A percentile compares a stretch with the other conserved stretches of the same genome.
phyloP scores from a whole-genome alignment of 2,329 filamentous ascomycete species.

The Pyrenochaeta sp. region DNA sequence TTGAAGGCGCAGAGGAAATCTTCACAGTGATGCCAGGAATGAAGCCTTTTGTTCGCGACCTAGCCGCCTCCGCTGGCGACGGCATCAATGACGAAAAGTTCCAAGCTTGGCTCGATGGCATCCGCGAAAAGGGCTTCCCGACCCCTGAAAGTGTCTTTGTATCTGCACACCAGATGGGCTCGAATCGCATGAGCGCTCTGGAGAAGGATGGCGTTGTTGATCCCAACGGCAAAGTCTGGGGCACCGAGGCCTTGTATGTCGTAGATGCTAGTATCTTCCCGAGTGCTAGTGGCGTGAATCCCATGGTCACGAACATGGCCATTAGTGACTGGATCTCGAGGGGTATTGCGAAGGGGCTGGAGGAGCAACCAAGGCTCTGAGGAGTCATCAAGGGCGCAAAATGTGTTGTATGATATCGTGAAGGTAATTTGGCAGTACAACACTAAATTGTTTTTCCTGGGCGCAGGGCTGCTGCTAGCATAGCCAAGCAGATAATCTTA shows the following conservation, averaged over 20 bases:
- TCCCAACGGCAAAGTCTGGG: constrained; percentile 65
- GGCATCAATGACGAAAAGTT: constrained; percentile 69
- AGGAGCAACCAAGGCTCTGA: constrained; percentile 30
- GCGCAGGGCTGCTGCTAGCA: too few relatives aligned
- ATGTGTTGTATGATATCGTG: neutral
- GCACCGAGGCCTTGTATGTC: constrained; percentile 70
- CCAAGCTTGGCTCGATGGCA: constrained; percentile 65
- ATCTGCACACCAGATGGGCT: constrained; percentile 85
- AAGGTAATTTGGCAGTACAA: too few relatives aligned
- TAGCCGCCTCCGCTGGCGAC: constrained; percentile 20
- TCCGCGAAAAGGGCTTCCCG: constrained; percentile 61
- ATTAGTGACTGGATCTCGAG: constrained; percentile 49
- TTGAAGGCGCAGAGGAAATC: constrained; percentile 83
- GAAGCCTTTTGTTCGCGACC: constrained; percentile 67
- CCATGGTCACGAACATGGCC: constrained; percentile 79
- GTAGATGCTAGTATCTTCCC: constrained; percentile 80
- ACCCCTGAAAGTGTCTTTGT: constrained; percentile 63
- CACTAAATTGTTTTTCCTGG: too few relatives aligned
- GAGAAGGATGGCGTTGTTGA: constrained; percentile 56
- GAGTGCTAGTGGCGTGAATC: constrained; percentile 80
- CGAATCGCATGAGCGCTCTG: constrained; percentile 72
- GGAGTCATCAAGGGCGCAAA: neutral
- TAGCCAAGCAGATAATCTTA: too few relatives aligned
- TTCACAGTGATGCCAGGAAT: constrained; percentile 70
- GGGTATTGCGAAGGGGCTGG: constrained; percentile 36